Conservation (phyloP, 176 grass and related monocot species). For the Alopecurus myosuroides region DNA sequence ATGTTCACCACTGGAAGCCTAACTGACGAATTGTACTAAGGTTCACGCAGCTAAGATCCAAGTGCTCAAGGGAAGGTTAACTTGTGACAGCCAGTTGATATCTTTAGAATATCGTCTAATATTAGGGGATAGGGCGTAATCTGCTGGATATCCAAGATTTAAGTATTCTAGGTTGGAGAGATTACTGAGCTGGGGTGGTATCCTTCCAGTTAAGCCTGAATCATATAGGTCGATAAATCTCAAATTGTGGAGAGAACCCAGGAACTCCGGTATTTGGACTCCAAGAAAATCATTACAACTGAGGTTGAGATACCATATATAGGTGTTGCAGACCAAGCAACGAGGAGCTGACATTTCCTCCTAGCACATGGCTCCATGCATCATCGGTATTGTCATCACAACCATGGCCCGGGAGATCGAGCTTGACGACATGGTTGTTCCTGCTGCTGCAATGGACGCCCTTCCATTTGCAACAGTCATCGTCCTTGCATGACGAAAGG, state of each 20-base stretch:
- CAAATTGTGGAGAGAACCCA: background rate
- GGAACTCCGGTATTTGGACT: background rate
- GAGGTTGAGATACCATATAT: background rate
- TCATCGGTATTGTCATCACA: background rate
- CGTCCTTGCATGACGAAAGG: slow-evolving; percentile 3
- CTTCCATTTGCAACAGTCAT: slow-evolving; percentile 21
- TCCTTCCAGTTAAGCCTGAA: background rate
- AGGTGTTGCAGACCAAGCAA: background rate
- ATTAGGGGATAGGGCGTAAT: too few relatives aligned
- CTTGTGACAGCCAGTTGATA: slow-evolving; percentile 17
- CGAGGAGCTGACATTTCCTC: slow-evolving; percentile 24
- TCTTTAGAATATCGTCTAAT: background rate
- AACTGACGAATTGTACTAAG: background rate
- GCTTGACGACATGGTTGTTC: slow-evolving; percentile 7
- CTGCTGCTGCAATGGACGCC: slow-evolving; percentile 1
- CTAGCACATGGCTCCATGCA: background rate
- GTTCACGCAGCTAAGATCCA: background rate
- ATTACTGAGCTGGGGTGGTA: slow-evolving; percentile 25
- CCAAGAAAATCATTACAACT: background rate
- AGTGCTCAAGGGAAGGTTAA: slow-evolving; percentile 18
- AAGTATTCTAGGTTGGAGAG: slow-evolving; percentile 18
- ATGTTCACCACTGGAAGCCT: background rate
- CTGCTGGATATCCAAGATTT: too few relatives aligned
- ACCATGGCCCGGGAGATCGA: background rate
- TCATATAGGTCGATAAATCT: background rate